Conservation (phyloP, 495 filamentous ascomycete genomes). For the Podospora bellae-mahoneyi region DNA sequence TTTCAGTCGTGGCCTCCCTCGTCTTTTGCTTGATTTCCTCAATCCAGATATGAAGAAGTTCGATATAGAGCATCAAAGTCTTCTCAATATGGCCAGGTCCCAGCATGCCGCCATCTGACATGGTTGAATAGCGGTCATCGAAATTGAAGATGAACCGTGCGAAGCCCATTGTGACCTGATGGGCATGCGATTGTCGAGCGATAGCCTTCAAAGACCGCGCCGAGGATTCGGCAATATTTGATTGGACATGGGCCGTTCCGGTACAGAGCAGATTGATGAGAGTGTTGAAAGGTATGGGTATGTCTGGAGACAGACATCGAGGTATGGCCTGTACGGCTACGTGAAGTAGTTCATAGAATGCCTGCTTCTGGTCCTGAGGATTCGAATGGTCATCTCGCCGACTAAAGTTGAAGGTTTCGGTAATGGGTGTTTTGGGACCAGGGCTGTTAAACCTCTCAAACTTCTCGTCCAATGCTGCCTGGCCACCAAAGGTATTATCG, state of each 20-base stretch:
- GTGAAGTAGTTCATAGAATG: slow-evolving; percentile 92
- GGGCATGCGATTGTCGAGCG: slow-evolving; percentile 86
- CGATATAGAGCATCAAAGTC: slow-evolving; percentile 87
- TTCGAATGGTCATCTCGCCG: slow-evolving; percentile 74
- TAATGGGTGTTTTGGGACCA: slow-evolving; percentile 87
- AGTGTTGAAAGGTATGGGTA: slow-evolving; percentile 84
- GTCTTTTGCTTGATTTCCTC: slow-evolving; percentile 90
- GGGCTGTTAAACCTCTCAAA: slow-evolving; percentile 83
- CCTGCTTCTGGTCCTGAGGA: slow-evolving; percentile 79
- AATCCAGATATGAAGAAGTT: slow-evolving; percentile 93
- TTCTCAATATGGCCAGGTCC: slow-evolving; percentile 93
- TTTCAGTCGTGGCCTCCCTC: slow-evolving; percentile 64
- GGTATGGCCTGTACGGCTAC: slow-evolving; percentile 94
- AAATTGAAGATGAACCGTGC: slow-evolving; percentile 97
- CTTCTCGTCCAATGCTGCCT: slow-evolving; percentile 92
- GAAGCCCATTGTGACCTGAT: slow-evolving; percentile 95
- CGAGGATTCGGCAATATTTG: slow-evolving; percentile 87
- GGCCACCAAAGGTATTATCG: slow-evolving; percentile 93
- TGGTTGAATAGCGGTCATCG: slow-evolving; percentile 92
- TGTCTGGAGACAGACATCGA: slow-evolving; percentile 79
- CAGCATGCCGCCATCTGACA: slow-evolving; percentile 97
- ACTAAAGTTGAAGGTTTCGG: slow-evolving; percentile 87
- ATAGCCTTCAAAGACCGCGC: slow-evolving; percentile 92
- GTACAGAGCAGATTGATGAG: slow-evolving; percentile 95
- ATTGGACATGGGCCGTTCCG: slow-evolving; percentile 91